These are phyloP conservation scores for Penicillium rolfsii DNA, from an alignment of 2,329 filamentous ascomycete species.

Conservation along the genomic window DNA sequence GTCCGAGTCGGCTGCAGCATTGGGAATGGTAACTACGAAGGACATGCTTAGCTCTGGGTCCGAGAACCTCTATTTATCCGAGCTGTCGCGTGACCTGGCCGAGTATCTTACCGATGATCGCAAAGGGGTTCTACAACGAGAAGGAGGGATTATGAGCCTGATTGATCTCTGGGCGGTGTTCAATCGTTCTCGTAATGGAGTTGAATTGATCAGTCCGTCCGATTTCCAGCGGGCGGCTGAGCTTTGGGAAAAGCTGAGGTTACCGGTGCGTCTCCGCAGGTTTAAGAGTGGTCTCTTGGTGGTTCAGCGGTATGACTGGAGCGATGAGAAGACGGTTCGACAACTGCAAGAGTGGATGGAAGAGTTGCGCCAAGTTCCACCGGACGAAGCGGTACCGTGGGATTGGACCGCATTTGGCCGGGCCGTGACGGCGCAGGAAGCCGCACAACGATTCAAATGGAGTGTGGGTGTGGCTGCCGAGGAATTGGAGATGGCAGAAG, in stretches of 20 bases:
- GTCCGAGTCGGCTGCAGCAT: conserved; percentile 78
- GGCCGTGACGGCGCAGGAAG: conserved; percentile 86
- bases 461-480: conserved; percentile 94
- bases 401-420: conserved; percentile 77
- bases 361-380: conserved; percentile 69
- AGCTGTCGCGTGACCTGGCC: conserved; percentile 79
- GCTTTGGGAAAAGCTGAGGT: conserved; percentile 82
- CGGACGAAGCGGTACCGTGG: conserved; percentile 69
- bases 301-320: conserved; percentile 84
- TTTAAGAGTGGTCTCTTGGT: conserved; percentile 96
- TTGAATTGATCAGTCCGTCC: conserved; percentile 87
- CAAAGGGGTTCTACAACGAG: conserved; percentile 73
- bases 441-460: conserved; percentile 90
- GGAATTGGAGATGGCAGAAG: conserved; percentile 96
- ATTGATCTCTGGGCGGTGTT: conserved; percentile 95
- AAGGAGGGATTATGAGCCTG: conserved; percentile 85
- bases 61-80: conserved; percentile 85
- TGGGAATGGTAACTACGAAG: conserved; percentile 90
- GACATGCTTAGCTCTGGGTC: conserved; percentile 84
- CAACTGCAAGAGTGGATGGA: conserved; percentile 76
- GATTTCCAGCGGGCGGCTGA: conserved; percentile 90
- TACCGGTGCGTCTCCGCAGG: conserved; percentile 82
- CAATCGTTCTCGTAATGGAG: conserved; percentile 88
- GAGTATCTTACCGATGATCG: conserved; percentile 88
- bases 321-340: conserved; percentile 84